Base-by-base conservation (phyloP, 2,329 filamentous ascomycete species). In the Aspergillus piperis region DNA sequence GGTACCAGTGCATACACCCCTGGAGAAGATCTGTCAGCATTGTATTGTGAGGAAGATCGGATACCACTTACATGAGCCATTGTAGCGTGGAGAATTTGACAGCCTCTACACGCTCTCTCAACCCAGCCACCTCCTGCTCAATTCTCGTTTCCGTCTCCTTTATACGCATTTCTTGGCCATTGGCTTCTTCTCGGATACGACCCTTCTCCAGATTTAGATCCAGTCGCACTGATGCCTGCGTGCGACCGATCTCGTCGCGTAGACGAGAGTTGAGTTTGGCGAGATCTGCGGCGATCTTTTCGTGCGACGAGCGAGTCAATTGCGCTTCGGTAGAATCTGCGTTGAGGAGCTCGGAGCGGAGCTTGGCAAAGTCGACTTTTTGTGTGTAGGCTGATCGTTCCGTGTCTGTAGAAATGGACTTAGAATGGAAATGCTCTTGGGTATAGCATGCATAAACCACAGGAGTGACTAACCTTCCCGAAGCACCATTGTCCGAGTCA, bases 121-220 rank as follows among this genome's bases (percentile, higher is more conserved):
- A 77, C 32, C 90, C 90, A 42, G 94, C 94, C 57, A 95, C 92
- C 82, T 98, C 95, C 80, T 98, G 94, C 82, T 99, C 95, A 71
- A 99, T 98, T 78, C 96, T 89, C 60, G 93, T 96, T 81, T 99
- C 95, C 11, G 95, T 98, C 84, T 99, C 95, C 82, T 96, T 97
- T 71, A 99, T 92, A 82, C 96, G 96, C 78, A 99, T 87, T 78
- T 99, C 95, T 80, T 98, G 95, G 60, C 90, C 90, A 67, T 96
- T 96, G 17, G 93, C 92, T 82, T 99, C 95, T 79, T 99, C 95
- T 63, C 95, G 84, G 68, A 98, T 99, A 64, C 95, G 86, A 13
- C 95, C 95, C 81, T 99, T 99, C 74, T 99, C 95, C 49, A 99
- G 81, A 77, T 98, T 99, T 62, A 99, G 80, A 77, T 99, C 95